Evolutionary conservation across 352 stramenopile genomes (phyloP).

Genomic region (Halophytophthora batemanensis): DNA sequence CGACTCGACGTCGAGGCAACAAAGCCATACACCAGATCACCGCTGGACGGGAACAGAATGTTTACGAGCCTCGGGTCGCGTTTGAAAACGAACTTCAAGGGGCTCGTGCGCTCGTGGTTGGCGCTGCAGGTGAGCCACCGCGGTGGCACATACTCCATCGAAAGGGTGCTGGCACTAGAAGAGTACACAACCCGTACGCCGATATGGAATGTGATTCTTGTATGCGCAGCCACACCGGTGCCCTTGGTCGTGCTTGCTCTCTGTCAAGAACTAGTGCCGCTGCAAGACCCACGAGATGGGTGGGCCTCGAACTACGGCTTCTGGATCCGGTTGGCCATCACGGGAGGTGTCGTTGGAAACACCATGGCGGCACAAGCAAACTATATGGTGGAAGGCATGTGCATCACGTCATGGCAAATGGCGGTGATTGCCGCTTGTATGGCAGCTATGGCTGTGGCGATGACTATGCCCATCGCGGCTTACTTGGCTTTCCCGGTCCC

Average conservation of each 20-base stretch:
- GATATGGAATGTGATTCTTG: slow-evolving; percentile 7
- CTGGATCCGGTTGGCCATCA: slow-evolving; percentile 23
- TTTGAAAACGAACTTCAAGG: no score
- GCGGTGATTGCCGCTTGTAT: not conserved
- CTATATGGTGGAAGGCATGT: slow-evolving; percentile 11
- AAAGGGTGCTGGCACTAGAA: slow-evolving; percentile 25
- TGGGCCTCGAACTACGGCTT: slow-evolving; percentile 20
- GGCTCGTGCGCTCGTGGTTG: no score
- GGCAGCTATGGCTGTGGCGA: not conserved
- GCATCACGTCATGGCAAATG: slow-evolving; percentile 7
- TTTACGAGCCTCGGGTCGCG: no score
- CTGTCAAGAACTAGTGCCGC: slow-evolving; percentile 23
- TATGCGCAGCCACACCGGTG: slow-evolving; percentile 20
- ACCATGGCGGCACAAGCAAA: slow-evolving; percentile 14
- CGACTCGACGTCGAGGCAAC: no score
- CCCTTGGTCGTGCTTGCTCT: slow-evolving; percentile 16
- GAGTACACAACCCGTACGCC: slow-evolving; percentile 20
- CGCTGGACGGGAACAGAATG: no score
- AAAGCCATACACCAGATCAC: no score
- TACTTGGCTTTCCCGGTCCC: slow-evolving; percentile 22
- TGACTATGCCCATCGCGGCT: slow-evolving; percentile 10
- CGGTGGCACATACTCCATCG: slow-evolving; percentile 28
- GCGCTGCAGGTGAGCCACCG: slow-evolving; percentile 12
- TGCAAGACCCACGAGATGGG: slow-evolving; percentile 18
- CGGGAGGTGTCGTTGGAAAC: slow-evolving; percentile 11